Evolutionary conservation across 371 early-diverging fungal genomes (phyloP).

Genomic region (Blastocladiella emersonii): DNA sequence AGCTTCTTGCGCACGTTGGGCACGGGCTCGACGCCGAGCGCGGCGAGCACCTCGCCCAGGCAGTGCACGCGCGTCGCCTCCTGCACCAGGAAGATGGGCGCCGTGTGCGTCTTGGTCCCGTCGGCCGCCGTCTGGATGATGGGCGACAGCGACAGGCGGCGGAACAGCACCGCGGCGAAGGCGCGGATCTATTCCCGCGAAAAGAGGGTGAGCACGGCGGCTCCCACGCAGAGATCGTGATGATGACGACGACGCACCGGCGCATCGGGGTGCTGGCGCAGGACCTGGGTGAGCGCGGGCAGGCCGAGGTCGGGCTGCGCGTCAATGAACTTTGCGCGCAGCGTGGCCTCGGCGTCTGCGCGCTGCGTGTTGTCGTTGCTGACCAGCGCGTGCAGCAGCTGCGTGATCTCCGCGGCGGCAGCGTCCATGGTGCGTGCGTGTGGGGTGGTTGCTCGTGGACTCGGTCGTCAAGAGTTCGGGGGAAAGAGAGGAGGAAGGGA

Average conservation of each 20-base stretch:
- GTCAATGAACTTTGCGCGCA: constrained; percentile 55
- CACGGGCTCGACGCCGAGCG: constrained; percentile 59
- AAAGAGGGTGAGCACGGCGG: neutral
- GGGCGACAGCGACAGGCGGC: constrained; percentile 66
- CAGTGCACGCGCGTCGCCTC: constrained; percentile 44
- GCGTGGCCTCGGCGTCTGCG: constrained; percentile 51
- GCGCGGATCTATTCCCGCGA: constrained; percentile 49
- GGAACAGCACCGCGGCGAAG: constrained; percentile 72
- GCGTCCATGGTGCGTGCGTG: neutral
- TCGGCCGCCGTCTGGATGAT: constrained; percentile 27
- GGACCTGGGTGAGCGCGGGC: constrained; percentile 48
- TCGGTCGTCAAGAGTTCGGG: no score
- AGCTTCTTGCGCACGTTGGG: constrained; percentile 67
- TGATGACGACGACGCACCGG: constrained; percentile 13
- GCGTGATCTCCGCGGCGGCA: constrained; percentile 9
- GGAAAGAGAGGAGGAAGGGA: no score
- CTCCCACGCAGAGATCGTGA: neutral
- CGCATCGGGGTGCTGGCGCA: constrained; percentile 26
- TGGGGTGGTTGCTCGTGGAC: no score
- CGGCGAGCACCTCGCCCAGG: constrained; percentile 53
- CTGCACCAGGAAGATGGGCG: constrained; percentile 36
- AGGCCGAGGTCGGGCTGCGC: constrained; percentile 51
- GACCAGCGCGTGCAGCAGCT: constrained; percentile 27
- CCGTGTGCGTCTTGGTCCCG: neutral
- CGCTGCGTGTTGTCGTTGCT: constrained; percentile 39